Conservation (phyloP, 2,329 filamentous ascomycete species). For the Pseudogymnoascus sp. region DNA sequence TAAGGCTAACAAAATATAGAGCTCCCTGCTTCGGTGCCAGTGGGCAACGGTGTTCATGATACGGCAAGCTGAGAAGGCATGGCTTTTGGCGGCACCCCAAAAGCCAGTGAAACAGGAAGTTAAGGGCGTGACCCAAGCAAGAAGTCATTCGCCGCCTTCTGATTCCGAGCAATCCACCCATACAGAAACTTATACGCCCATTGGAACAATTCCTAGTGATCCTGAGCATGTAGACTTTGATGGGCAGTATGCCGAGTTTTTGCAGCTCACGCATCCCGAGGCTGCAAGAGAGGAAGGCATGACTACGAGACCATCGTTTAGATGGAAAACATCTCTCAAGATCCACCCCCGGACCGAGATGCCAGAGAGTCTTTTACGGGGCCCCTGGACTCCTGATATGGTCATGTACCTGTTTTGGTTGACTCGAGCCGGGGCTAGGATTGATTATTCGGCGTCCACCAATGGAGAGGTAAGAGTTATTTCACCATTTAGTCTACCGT, state of each 20-base stretch:
- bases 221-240: conserved; percentile 11
- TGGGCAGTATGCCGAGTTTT: conserved; percentile 16
- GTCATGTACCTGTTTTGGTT: conserved; percentile 26
- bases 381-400: conserved; percentile 25
- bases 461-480: conserved; percentile 24
- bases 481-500: neutral
- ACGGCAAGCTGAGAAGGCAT: conserved; percentile 10
- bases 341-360: conserved; percentile 15
- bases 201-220: neutral
- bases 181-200: neutral
- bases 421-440: conserved; percentile 21
- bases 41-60: conserved; percentile 8
- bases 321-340: neutral
- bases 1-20: neutral
- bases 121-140: neutral
- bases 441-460: conserved; percentile 24
- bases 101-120: neutral
- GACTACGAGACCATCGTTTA: neutral
- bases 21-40: conserved; percentile 1
- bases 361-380: conserved; percentile 24
- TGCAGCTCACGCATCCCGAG: neutral
- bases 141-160: neutral
- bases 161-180: neutral
- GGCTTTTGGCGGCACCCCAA: neutral
- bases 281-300: neutral